Conservation (phyloP, 495 filamentous ascomycete species). For the Hypoxylon rickii region DNA sequence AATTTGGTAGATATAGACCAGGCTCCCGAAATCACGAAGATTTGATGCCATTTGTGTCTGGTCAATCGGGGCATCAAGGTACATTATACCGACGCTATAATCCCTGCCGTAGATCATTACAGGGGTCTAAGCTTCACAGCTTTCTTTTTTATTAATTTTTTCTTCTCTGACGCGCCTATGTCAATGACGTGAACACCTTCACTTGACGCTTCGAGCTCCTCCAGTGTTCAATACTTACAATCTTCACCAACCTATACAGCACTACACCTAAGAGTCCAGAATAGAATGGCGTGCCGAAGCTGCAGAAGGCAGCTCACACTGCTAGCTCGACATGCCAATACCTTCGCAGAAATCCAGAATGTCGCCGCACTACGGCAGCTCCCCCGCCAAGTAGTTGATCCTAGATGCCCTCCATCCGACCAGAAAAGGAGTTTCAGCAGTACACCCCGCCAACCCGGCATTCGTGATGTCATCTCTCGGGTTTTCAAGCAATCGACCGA, state of each 20-base stretch:
- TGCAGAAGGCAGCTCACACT: constrained; percentile 37
- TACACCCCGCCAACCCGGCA: constrained; percentile 22
- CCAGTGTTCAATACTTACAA: neutral
- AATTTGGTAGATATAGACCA: too few relatives aligned
- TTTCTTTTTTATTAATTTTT: constrained; percentile 16
- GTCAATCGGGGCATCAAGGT: too few relatives aligned
- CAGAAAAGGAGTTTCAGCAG: constrained; percentile 30
- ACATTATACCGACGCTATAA: neutral
- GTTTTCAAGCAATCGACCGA: constrained; percentile 54
- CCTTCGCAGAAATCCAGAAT: constrained; percentile 25
- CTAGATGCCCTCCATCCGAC: constrained; percentile 1
- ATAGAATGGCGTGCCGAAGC: constrained; percentile 42
- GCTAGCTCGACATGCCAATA: constrained; percentile 34
- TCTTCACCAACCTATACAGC: neutral
- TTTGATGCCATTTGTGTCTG: too few relatives aligned
- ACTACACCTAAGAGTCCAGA: neutral
- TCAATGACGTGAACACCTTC: constrained; percentile 30
- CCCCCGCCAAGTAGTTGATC: constrained; percentile 4
- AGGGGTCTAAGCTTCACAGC: constrained; percentile 22
- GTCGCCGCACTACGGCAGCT: constrained; percentile 18
- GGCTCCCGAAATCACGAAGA: too few relatives aligned
- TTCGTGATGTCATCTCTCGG: constrained; percentile 13
- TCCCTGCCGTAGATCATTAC: constrained; percentile 22
- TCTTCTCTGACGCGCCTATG: constrained; percentile 18
- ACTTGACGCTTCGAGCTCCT: neutral